Evolutionary conservation across 331 rosid species (phyloP), one percentile per base, ranked within the genome.

Genomic region (Malus hybrid): DNA sequence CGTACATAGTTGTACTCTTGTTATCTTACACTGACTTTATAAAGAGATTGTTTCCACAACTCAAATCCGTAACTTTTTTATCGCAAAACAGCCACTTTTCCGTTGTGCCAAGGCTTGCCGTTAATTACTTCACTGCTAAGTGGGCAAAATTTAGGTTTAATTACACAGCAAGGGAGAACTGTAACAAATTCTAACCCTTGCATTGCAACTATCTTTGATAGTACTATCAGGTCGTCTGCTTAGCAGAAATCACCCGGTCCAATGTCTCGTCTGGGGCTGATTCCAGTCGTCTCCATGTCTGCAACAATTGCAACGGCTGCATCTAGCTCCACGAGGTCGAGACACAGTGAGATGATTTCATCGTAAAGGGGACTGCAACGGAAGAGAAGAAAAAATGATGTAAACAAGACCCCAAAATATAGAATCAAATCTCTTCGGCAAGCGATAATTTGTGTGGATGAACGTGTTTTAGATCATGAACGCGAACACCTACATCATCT

Each of bases 261-360:
- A 92, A 82, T 75, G 96, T 95, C 81, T 95, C 82, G 66, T 90
- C 91, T 14, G 96, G 88, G 78, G 86, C 96, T 73, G 82, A 90
- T 95, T 72, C 99, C 97, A 0, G 92, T 67, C 30, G 89, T 90
- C 83, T 86, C 97, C 86, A 92, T 78, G 78, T 90, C 97, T 29
- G 97, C 97, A 67, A 90, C 97, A 73, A 94, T 84, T 66, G 97
- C 99, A 77, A 92, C 88, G 79, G 99, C 99, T 3, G 97, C 97
- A 87, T 94, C 99, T 30, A 85, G 86, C 75, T 94, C 99, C 78
- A 91, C 97, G 33, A 89, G 87, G 79, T 90, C 96, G 30, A 94
- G 86, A 78, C 99, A 92, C n/a, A 89, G 74, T 42, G 87, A 84
- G 65, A 94, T 86, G 80, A 92, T 77, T 86, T 94, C 97, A 28